Evolutionary conservation across 306 rosid genomes (phyloP).

Genomic region (Neltuma alba): DNA sequence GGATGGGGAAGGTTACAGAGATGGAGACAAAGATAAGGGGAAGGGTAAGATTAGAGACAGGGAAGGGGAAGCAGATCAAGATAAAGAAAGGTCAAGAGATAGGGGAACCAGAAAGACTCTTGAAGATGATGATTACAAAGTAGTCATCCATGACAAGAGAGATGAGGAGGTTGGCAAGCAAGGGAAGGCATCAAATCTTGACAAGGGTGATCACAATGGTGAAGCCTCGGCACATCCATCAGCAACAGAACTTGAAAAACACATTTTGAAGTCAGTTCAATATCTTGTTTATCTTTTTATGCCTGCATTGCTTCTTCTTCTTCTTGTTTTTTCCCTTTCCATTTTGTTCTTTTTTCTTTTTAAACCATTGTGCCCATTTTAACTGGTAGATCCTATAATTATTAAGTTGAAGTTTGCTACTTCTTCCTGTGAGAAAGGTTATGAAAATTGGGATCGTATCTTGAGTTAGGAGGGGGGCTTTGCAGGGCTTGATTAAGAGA

Average conservation of each 20-base stretch:
- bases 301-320: background rate
- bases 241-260: constrained; percentile 65
- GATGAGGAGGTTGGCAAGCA: constrained; percentile 54
- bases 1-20: constrained; percentile 51
- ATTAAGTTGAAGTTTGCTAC: constrained; percentile 21
- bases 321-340: no score
- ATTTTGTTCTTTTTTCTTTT: no score
- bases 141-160: constrained; percentile 50
- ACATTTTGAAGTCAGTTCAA: constrained; percentile 63
- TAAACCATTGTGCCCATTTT: constrained; percentile 4
- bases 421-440: constrained; percentile 20
- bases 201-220: constrained; percentile 43
- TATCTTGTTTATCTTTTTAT: constrained; percentile 7
- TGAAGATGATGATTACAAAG: constrained; percentile 53
- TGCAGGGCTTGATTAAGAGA: background rate
- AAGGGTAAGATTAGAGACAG: constrained; percentile 49
- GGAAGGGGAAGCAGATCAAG: constrained; percentile 53
- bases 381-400: constrained; percentile 13
- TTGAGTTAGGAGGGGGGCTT: background rate
- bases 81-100: constrained; percentile 66
- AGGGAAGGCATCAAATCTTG: constrained; percentile 41
- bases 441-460: constrained; percentile 1
- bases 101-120: constrained; percentile 47
- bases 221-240: constrained; percentile 42
- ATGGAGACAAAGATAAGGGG: constrained; percentile 56